phyloP scores from a whole-genome alignment of 139 green algal species.

The Chlamydomonas sp. region DNA sequence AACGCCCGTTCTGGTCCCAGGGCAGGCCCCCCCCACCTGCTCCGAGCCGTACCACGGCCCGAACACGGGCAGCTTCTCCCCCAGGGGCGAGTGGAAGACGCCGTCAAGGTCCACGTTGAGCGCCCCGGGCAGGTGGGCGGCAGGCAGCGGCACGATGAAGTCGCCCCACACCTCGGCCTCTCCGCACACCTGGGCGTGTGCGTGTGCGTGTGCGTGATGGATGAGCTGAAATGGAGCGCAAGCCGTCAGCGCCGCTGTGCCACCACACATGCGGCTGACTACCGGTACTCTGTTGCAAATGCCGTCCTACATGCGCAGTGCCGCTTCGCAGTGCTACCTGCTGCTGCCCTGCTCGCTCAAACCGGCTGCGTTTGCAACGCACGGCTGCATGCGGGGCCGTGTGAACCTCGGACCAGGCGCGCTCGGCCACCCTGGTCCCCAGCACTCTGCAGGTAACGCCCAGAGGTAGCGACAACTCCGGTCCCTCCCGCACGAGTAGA shows the following conservation, averaged over 20 bases:
- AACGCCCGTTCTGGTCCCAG: not conserved
- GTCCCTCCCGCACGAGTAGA: too few relatives aligned
- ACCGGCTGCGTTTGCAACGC: too few relatives aligned
- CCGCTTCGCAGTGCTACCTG: too few relatives aligned
- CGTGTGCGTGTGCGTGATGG: not conserved
- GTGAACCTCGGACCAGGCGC: too few relatives aligned
- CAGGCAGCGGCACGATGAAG: slow-evolving; percentile 79
- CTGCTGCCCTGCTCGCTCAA: too few relatives aligned
- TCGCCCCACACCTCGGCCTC: slow-evolving; percentile 78
- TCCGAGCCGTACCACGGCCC: slow-evolving; percentile 71
- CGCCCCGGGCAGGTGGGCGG: slow-evolving; percentile 74
- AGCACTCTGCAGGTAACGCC: too few relatives aligned
- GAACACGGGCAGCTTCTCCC: slow-evolving; percentile 62
- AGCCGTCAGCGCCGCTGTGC: not conserved
- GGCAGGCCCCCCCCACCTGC: not conserved
- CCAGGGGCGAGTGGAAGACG: slow-evolving; percentile 80
- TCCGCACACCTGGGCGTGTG: slow-evolving; percentile 76
- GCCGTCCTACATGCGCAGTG: too few relatives aligned
- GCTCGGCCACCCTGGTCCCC: too few relatives aligned
- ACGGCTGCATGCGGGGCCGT: too few relatives aligned
- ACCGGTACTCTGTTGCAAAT: too few relatives aligned
- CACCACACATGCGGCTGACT: too few relatives aligned
- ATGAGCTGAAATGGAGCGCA: not conserved
- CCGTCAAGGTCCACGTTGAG: slow-evolving; percentile 73
- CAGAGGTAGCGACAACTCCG: too few relatives aligned